A percentile compares a stretch with the other conserved stretches of the same genome.
Conservation (phyloP, 2,329 filamentous ascomycete genomes). For the Lachnellula arida region DNA sequence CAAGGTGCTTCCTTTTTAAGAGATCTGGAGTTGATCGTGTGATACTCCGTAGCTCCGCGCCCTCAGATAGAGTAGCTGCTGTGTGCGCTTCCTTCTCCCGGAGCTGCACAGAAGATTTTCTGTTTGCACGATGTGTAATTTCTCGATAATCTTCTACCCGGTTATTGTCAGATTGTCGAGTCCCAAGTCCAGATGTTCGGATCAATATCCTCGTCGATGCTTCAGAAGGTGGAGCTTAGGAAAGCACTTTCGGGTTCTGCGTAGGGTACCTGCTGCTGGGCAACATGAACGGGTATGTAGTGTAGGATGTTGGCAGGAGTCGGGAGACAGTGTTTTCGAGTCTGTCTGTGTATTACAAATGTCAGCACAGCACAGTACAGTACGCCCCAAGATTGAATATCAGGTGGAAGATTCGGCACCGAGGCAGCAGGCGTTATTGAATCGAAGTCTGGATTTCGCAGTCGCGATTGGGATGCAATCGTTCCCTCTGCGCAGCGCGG, state of each 20-base stretch:
- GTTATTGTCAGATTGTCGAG: conserved; percentile 13
- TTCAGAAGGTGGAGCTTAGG: conserved; percentile 6
- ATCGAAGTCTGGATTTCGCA: background rate
- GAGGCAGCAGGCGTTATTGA: background rate
- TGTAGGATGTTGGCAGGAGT: conserved; percentile 22
- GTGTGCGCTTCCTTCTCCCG: conserved; percentile 2
- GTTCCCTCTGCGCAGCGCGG: background rate
- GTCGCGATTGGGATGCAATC: conserved; percentile 1
- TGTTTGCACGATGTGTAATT: conserved; percentile 8
- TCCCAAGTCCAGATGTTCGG: conserved; percentile 13
- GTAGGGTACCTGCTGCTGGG: conserved; percentile 17
- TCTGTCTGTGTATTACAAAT: conserved; percentile 22
- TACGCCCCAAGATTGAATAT: conserved; percentile 3
- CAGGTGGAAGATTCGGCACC: conserved; percentile 2
- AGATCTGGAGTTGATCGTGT: conserved; percentile 8
- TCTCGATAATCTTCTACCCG: conserved; percentile 10
- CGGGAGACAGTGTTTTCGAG: conserved; percentile 19
- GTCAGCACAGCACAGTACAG: conserved; percentile 15
- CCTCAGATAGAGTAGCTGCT: conserved; percentile 10
- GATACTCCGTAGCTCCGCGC: conserved; percentile 4
- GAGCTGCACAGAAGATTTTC: conserved; percentile 1
- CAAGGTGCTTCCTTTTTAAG: conserved; percentile 1
- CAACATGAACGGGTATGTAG: conserved; percentile 23
- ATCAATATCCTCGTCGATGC: conserved; percentile 6
- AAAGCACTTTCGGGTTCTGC: conserved; percentile 11